Base-by-base conservation (phyloP, 208 protist species). In the Porcisia hertigi region DNA sequence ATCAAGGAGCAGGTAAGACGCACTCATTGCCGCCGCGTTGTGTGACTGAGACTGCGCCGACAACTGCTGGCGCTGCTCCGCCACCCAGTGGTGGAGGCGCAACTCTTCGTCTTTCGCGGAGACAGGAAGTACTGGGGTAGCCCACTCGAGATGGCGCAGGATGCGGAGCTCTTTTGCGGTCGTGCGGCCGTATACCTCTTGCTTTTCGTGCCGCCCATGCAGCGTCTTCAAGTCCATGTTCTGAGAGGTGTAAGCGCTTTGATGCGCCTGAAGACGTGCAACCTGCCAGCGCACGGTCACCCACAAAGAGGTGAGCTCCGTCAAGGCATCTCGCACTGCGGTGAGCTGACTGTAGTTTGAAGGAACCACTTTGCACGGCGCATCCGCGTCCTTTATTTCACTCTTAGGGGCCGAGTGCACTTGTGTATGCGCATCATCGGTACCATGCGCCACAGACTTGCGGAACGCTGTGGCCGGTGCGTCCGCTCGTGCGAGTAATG, bases 91-190 rank as follows among this genome's bases (percentile, higher is more conserved):
- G 36, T 85, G 41, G 14, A 94, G 81, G 4, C 87, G 79, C 66
- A 66, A 66, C 73, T 91, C 92, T 62, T 92, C 88, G n/a, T 84
- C 88, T 36, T 86, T 88, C 20, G 82, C 82, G 7, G 70, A 81
- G 36, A 81, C 70, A 8, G 86, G 84, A 45, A 92, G 64, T 45
- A 83, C 84, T 54, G 90, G 90, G 23, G 89, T 84, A 43, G 88
- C 82, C 12, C 86, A 39, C 23, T 92, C 75, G 8, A 95, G 79
- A 1, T 87, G 70, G 20, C 77, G 63, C 16, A 94, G 83, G 47
- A 96, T 79, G 77, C 90, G 90, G 7, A 79, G 72, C 67, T 95
- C 92, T 80, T 96, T 96, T 45, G 84, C 81, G 23, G 92, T 90
- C 1, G 83, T 73, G 14, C 79, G 79, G 53, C 92, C 92, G 81